Conservation (phyloP, 306 rosid species). For the Castanea crenata region DNA sequence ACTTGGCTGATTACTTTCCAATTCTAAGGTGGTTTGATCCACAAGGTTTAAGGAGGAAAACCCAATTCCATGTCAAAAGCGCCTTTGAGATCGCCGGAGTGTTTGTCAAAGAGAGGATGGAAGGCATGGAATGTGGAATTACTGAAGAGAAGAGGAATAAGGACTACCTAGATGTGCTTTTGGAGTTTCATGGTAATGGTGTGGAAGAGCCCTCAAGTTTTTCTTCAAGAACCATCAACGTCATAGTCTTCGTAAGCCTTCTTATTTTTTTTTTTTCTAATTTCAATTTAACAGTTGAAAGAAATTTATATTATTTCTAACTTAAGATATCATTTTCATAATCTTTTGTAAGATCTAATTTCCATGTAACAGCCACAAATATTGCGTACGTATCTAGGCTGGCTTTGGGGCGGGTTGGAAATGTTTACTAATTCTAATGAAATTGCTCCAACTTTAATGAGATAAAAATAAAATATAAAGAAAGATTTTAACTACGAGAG, state of each 20-base stretch:
- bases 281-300: too few species aligned
- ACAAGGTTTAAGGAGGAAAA: conserved; percentile 66
- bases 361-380: too few species aligned
- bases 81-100: conserved; percentile 73
- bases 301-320: too few species aligned
- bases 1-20: conserved; percentile 71
- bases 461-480: too few species aligned
- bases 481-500: too few species aligned
- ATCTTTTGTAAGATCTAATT: too few species aligned
- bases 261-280: too few species aligned
- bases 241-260: conserved; percentile 49
- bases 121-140: conserved; percentile 9
- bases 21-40: conserved; percentile 63
- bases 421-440: too few species aligned
- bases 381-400: too few species aligned
- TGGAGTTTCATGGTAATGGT: conserved; percentile 62
- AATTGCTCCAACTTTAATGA: too few species aligned
- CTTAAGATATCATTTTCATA: too few species aligned
- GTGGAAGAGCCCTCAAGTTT: conserved; percentile 29
- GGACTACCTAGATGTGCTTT: conserved; percentile 71
- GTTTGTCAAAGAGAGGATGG: conserved; percentile 64
- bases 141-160: conserved; percentile 23
- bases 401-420: too few species aligned
- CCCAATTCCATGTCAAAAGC: conserved; percentile 59
- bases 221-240: conserved; percentile 57